Evolutionary conservation across 73 alveolate species (phyloP).

Genomic region (Uronychia binucleata): DNA sequence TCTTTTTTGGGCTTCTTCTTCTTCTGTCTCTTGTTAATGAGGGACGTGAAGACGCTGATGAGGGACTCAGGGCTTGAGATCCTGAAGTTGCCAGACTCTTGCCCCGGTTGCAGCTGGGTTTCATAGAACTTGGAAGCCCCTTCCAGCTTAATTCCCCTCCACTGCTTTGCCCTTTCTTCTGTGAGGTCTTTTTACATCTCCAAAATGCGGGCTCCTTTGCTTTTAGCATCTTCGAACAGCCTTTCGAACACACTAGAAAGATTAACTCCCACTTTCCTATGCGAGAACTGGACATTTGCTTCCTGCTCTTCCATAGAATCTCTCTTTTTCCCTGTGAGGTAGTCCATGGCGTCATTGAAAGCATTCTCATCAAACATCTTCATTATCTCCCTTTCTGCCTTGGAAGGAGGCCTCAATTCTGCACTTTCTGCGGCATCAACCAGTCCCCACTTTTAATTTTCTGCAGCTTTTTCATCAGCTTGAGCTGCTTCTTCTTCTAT

Average conservation of each 20-base stretch:
- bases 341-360: neutral
- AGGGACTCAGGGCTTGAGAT: neutral
- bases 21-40: neutral
- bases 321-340: no score
- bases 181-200: neutral
- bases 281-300: neutral
- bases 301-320: neutral
- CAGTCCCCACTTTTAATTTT: neutral
- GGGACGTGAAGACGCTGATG: neutral
- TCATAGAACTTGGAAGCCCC: neutral
- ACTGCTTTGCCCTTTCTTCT: neutral
- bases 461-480: neutral
- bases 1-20: neutral
- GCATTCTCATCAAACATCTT: neutral
- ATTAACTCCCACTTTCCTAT: neutral
- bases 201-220: neutral
- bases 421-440: neutral
- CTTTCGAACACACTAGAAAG: neutral
- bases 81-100: neutral
- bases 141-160: neutral
- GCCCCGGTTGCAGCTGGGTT: neutral
- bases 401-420: neutral
- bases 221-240: neutral
- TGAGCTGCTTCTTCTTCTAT: neutral
- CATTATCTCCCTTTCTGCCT: neutral